Evolutionary conservation across 345 rosid species (phyloP).

Genomic region (Psidium friedrichsthalianum): DNA sequence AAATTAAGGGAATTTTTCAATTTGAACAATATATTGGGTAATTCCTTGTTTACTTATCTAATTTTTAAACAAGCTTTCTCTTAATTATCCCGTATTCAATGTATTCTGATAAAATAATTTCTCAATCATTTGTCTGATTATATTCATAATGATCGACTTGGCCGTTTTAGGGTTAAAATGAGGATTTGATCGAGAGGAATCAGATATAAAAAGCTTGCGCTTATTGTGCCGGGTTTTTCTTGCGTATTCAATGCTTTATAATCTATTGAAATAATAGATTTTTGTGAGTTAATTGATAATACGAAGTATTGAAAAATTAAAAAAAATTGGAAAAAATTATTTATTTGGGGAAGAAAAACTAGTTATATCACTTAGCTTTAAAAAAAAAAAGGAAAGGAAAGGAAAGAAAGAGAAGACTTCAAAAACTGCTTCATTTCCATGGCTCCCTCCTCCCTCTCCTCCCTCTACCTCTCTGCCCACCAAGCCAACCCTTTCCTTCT

Average conservation of each 20-base stretch:
- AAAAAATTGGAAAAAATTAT: accelerated
- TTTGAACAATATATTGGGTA: accelerated
- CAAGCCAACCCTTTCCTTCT: constrained; percentile 7
- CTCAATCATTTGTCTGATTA: background rate
- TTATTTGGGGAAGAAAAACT: background rate
- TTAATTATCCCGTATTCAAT: background rate
- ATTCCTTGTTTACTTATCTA: background rate
- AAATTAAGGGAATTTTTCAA: too few species aligned
- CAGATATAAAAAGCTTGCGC: accelerated
- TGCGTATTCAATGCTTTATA: background rate
- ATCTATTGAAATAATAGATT: background rate
- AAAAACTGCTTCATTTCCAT: background rate
- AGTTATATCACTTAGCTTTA: background rate
- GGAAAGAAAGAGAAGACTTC: background rate
- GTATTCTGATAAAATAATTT: accelerated
- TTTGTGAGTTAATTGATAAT: background rate
- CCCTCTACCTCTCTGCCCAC: constrained; percentile 17
- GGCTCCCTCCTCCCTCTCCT: constrained; percentile 18
- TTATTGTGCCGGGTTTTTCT: accelerated
- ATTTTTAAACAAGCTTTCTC: accelerated
- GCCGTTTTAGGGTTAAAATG: background rate
- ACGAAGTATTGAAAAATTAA: background rate
- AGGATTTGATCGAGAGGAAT: accelerated
- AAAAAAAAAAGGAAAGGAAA: background rate
- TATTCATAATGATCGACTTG: background rate